Evolutionary conservation across 495 filamentous ascomycete genomes (phyloP).

Genomic region (Daldinia loculata): DNA sequence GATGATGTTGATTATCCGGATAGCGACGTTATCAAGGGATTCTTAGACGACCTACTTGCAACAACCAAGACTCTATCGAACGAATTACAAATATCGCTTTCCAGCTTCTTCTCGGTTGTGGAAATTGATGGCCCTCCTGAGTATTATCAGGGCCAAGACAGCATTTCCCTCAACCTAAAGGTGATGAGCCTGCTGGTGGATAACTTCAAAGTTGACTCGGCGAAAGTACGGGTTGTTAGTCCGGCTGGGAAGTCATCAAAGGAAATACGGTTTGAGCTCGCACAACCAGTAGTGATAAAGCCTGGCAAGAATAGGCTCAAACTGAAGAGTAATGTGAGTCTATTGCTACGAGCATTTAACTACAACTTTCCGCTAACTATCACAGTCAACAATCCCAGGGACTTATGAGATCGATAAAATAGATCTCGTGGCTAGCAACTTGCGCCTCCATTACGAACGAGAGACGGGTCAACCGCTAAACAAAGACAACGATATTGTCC

Average conservation of each 20-base stretch:
- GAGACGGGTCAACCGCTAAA: constrained; percentile 50
- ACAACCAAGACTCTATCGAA: constrained; percentile 70
- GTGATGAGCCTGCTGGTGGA: constrained; percentile 78
- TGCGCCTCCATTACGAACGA: constrained; percentile 72
- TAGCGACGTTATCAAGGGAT: constrained; percentile 62
- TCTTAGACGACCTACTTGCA: constrained; percentile 70
- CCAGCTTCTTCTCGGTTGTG: constrained; percentile 76
- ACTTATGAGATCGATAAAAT: constrained; percentile 80
- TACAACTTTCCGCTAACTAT: background rate
- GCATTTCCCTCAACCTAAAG: constrained; percentile 75
- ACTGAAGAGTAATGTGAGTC: constrained; percentile 61
- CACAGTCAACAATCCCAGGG: constrained; percentile 69
- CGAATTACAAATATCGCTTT: constrained; percentile 71
- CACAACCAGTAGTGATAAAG: constrained; percentile 54
- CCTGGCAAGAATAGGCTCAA: constrained; percentile 63
- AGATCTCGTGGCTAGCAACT: constrained; percentile 70
- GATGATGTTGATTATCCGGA: constrained; percentile 60
- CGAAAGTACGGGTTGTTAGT: constrained; percentile 71
- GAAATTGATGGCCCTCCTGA: constrained; percentile 72
- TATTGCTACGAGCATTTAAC: background rate
- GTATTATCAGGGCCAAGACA: constrained; percentile 77
- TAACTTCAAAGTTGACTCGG: constrained; percentile 69
- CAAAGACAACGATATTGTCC: constrained; percentile 54
- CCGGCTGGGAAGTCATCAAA: constrained; percentile 55
- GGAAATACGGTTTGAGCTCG: constrained; percentile 72